These are phyloP conservation scores for Ustilago esculenta DNA, from an alignment of 1,284 basidiomycete species.

Conservation along the genomic window DNA sequence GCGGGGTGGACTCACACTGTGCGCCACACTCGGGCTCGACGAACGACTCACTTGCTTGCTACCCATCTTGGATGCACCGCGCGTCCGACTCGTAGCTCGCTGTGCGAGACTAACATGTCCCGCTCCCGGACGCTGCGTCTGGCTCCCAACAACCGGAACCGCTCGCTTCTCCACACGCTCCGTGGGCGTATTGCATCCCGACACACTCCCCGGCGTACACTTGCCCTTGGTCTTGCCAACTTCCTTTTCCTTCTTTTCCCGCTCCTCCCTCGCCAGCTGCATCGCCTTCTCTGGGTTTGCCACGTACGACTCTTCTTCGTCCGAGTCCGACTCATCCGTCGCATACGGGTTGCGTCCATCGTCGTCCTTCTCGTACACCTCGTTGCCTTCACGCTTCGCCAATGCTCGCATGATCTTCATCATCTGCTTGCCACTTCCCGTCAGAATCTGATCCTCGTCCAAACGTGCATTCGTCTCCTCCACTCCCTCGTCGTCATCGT, in stretches of 20 bases:
- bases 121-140: slow-evolving; percentile 46
- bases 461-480: slow-evolving; percentile 45
- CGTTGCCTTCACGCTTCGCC: slow-evolving; percentile 60
- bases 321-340: slow-evolving; percentile 61
- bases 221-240: slow-evolving; percentile 46
- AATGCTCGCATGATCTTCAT: slow-evolving; percentile 66
- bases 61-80: slow-evolving; percentile 41
- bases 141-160: slow-evolving; percentile 7
- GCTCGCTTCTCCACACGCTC: slow-evolving; percentile 41
- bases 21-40: slow-evolving; percentile 31
- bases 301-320: slow-evolving; percentile 60
- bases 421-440: slow-evolving; percentile 65
- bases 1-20: slow-evolving; percentile 28
- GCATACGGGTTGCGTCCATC: slow-evolving; percentile 64
- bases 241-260: slow-evolving; percentile 51
- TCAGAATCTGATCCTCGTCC: slow-evolving; percentile 58
- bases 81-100: slow-evolving; percentile 50
- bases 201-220: slow-evolving; percentile 12
- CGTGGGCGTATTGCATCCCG: slow-evolving; percentile 42
- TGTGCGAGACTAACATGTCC: slow-evolving; percentile 56
- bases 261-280: slow-evolving; percentile 62
- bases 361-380: slow-evolving; percentile 64
- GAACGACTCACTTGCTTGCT: slow-evolving; percentile 51
- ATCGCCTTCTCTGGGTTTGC: slow-evolving; percentile 65
- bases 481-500: slow-evolving; percentile 50